Base-by-base conservation (phyloP, 2,329 filamentous ascomycete genomes). In the Fusarium proliferatum region DNA sequence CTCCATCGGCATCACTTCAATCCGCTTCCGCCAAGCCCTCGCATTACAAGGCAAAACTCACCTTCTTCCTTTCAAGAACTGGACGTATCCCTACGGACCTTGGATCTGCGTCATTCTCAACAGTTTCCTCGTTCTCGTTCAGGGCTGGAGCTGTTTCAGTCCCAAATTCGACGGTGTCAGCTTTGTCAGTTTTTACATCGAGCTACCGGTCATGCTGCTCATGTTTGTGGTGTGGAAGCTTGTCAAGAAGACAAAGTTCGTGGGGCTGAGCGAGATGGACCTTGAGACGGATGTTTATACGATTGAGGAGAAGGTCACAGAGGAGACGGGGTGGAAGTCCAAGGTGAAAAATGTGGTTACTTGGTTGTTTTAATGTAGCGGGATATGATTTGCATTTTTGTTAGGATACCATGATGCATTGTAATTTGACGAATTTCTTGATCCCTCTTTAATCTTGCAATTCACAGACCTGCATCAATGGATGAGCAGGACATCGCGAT, bases 191-290 rank as follows among this genome's bases (percentile, higher is more conserved):
- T 89, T 85, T 71, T 92, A 92, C 75, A 85, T 92, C 42, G 89
- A 92, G 80, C 79, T 92, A 30, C 88, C 89, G 0, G 74, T 92
- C 65, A 90, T 92, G 85, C 71, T 88, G 21, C 74, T 91, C 13
- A 85, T 96, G 39, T 95, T 88, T 77, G 49, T 91, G 2, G 89
- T 85, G 10, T 96, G 93, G 91, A 96, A 96, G 81, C 33, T 93
- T 3, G 64, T 90, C 69, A 91, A 94, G 81, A 87, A 85, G 78
- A 93, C 92, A 0, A 90, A 86, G 70, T 85, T 87, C 65, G 82
- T 87, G 38, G 85, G 82, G 46, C 82, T 90, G 0, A 82, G 87
- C 2, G 88, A 93, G 53, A 88, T 91, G 33, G 92, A 94, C 79
- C 80, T 94, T 23, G 82, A 86, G 42, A 88, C 88, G 30, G 91